Percentiles rank a stretch among this genome's conserved stretches.
phyloP scores from a whole-genome alignment of 441 rosid species.

The Capsella rubella region DNA sequence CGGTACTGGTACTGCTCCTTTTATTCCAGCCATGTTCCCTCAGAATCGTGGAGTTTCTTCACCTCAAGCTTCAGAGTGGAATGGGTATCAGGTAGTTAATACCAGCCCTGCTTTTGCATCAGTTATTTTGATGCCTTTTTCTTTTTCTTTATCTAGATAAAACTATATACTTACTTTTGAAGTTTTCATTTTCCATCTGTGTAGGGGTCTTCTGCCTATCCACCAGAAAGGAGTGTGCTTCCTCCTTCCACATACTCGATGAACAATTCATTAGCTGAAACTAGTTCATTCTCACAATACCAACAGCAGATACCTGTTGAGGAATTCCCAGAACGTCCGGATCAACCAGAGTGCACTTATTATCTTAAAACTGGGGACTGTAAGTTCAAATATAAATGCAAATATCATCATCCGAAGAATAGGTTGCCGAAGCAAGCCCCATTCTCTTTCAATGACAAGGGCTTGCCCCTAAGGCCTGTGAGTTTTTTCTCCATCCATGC shows the following conservation, averaged over 20 bases:
- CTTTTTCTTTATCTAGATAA: slow-evolving; percentile 13
- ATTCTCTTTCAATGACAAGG: slow-evolving; percentile 78
- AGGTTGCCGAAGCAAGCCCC: slow-evolving; percentile 57
- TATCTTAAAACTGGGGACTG: slow-evolving; percentile 90
- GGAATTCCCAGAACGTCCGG: slow-evolving; percentile 93
- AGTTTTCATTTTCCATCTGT: slow-evolving; percentile 42
- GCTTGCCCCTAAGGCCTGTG: slow-evolving; percentile 98
- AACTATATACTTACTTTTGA: slow-evolving; percentile 19
- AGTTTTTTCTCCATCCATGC: slow-evolving; percentile 45
- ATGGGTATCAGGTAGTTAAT: slow-evolving; percentile 77
- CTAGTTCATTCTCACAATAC: slow-evolving; percentile 53
- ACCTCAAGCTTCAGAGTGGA: slow-evolving; percentile 73
- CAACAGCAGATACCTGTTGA: slow-evolving; percentile 59
- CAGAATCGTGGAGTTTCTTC: slow-evolving; percentile 68
- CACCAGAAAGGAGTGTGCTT: slow-evolving; percentile 62
- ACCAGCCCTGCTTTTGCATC: slow-evolving; percentile 25
- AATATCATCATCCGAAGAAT: slow-evolving; percentile 87
- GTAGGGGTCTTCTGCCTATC: slow-evolving; percentile 73
- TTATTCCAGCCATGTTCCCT: slow-evolving; percentile 68
- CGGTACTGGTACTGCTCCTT: slow-evolving; percentile 59
- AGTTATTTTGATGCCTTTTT: neutral
- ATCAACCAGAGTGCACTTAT: slow-evolving; percentile 88
- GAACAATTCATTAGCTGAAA: slow-evolving; percentile 53
- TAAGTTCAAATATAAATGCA: slow-evolving; percentile 88
- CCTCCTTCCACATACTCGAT: slow-evolving; percentile 57